phyloP scores from a whole-genome alignment of 208 protist genomes.

The Crithidia sp. region DNA sequence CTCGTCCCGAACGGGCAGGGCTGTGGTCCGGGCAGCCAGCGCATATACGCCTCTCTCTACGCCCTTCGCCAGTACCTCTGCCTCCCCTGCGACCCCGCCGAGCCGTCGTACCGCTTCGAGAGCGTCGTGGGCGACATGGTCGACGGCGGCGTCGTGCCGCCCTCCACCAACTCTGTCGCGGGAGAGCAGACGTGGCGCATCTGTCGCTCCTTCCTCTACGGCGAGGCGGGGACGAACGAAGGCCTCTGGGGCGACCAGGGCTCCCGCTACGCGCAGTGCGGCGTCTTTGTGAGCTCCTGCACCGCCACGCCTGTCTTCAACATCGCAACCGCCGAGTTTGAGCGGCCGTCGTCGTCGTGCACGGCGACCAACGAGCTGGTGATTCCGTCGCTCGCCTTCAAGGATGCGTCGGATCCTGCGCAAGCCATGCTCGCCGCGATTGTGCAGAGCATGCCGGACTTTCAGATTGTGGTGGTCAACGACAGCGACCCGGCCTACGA shows the following conservation, averaged over 20 bases:
- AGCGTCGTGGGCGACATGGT: slow-evolving; percentile 45
- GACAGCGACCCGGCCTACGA: slow-evolving; percentile 42
- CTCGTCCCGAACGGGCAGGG: slow-evolving; percentile 43
- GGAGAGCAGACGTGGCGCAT: slow-evolving; percentile 59
- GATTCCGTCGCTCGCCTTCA: slow-evolving; percentile 42
- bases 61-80: slow-evolving; percentile 49
- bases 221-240: slow-evolving; percentile 12
- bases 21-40: slow-evolving; percentile 38
- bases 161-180: slow-evolving; percentile 24
- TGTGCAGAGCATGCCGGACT: slow-evolving; percentile 44
- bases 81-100: slow-evolving; percentile 49
- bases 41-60: slow-evolving; percentile 49
- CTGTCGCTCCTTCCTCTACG: slow-evolving; percentile 62
- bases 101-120: slow-evolving; percentile 56
- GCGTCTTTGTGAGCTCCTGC: slow-evolving; percentile 43
- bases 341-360: slow-evolving; percentile 20
- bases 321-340: slow-evolving; percentile 24
- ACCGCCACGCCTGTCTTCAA: slow-evolving; percentile 43
- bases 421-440: slow-evolving; percentile 35
- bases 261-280: slow-evolving; percentile 46
- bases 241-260: slow-evolving; percentile 45
- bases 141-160: slow-evolving; percentile 48
- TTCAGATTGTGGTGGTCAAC: slow-evolving; percentile 57
- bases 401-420: slow-evolving; percentile 28
- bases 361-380: slow-evolving; percentile 33